Conservation (phyloP, 176 grass and related monocot genomes). For the Aechmea fasciata region DNA sequence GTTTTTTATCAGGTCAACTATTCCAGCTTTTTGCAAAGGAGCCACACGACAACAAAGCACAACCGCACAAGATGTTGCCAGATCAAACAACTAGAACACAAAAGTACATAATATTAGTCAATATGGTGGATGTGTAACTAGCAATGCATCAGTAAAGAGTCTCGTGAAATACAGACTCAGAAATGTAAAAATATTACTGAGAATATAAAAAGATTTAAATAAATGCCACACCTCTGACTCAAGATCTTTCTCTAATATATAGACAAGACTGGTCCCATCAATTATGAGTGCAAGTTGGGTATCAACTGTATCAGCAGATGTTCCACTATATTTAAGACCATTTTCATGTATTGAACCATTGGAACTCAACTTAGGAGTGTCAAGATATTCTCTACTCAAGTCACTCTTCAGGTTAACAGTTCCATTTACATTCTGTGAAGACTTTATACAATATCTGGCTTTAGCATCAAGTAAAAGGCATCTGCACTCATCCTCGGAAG, state of each 20-base stretch:
- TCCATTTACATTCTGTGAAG: conserved; percentile 26
- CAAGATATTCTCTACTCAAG: conserved; percentile 24
- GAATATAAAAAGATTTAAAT: conserved; percentile 6
- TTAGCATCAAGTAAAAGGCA: conserved; percentile 78
- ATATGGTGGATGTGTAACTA: conserved; percentile 4
- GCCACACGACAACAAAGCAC: conserved; percentile 98
- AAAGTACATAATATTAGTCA: conserved; percentile 13
- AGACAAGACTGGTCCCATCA: conserved; percentile 94
- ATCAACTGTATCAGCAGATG: conserved; percentile 31
- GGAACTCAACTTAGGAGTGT: conserved; percentile 31
- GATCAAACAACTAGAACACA: conserved; percentile 71
- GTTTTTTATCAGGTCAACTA: conserved; percentile 96
- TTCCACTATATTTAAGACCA: conserved; percentile 31
- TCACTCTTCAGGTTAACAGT: conserved; percentile 19
- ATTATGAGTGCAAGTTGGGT: conserved; percentile 77
- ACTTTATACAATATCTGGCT: conserved; percentile 56
- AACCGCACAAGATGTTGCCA: conserved; percentile 92
- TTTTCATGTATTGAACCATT: conserved; percentile 41
- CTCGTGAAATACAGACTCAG: no score
- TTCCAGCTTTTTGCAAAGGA: conserved; percentile 97
- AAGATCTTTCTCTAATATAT: conserved; percentile 95
- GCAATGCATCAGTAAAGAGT: no score
- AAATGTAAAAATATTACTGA: no score
- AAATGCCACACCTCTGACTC: conserved; percentile 70
- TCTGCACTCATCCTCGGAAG: conserved; percentile 77